phyloP scores from a whole-genome alignment of 2,329 filamentous ascomycete species.

The Aspergillus fumigatus region DNA sequence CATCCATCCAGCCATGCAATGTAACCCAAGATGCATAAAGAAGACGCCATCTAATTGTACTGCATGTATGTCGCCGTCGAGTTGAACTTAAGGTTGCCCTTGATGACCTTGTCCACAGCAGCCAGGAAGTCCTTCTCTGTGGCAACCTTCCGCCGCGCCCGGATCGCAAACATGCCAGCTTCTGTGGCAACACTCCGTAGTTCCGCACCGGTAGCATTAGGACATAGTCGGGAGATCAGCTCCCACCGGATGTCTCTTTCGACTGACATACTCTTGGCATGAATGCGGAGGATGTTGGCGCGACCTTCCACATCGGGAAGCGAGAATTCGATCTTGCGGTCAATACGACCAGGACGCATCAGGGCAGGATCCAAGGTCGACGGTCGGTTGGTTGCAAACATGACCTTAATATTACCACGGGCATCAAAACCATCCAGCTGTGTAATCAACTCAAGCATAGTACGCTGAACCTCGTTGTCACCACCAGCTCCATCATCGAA shows the following conservation, averaged over 20 bases:
- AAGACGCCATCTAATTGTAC: constrained; percentile 70
- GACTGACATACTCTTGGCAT: constrained; percentile 99
- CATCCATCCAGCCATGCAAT: constrained; percentile 28
- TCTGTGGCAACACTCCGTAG: constrained; percentile 95
- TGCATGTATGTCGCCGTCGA: constrained; percentile 97
- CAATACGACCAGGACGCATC: constrained; percentile 95
- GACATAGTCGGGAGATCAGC: constrained; percentile 92
- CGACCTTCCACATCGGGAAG: constrained; percentile 94
- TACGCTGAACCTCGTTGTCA: constrained; percentile 96
- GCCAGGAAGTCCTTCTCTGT: constrained; percentile 98
- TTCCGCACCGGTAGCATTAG: constrained; percentile 95
- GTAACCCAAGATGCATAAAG: constrained; percentile 19
- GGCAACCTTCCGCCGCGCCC: constrained; percentile 90
- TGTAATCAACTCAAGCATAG: constrained; percentile 96
- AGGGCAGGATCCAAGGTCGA: constrained; percentile 94
- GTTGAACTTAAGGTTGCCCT: constrained; percentile 99
- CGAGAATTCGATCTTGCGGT: constrained; percentile 98
- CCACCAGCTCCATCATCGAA: constrained; percentile 96
- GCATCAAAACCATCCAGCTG: constrained; percentile 96
- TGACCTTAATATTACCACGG: constrained; percentile 97
- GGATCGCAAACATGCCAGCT: constrained; percentile 97
- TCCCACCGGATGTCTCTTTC: constrained; percentile 99
- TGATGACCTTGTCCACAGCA: constrained; percentile 98
- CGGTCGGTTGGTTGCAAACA: constrained; percentile 97
- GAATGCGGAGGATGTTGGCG: constrained; percentile 95